These are phyloP conservation scores for Colletotrichum truncatum DNA, from an alignment of 2,329 filamentous ascomycete species.

Conservation along the genomic window DNA sequence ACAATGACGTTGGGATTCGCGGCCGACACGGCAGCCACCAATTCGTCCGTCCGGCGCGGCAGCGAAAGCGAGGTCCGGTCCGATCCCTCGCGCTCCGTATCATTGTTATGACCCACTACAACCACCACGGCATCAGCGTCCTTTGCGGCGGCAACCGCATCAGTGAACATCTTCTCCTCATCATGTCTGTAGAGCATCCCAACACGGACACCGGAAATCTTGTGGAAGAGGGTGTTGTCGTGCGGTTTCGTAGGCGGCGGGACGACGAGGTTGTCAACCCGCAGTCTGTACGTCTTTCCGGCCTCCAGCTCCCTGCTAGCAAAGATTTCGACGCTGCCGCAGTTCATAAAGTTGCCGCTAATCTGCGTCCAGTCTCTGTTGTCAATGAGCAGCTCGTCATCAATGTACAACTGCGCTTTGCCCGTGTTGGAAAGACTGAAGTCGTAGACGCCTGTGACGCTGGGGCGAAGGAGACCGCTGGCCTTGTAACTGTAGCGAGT, in stretches of 20 bases:
- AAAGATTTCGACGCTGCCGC: conserved; percentile 30
- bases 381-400: conserved; percentile 53
- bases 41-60: conserved; percentile 64
- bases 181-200: not conserved
- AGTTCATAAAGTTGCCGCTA: conserved; percentile 40
- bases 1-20: conserved; percentile 68
- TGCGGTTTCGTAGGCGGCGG: conserved; percentile 30
- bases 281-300: conserved; percentile 19
- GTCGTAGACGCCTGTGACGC: conserved; percentile 36
- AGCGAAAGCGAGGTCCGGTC: conserved; percentile 76
- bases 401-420: conserved; percentile 35
- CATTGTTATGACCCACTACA: conserved; percentile 64
- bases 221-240: conserved; percentile 37
- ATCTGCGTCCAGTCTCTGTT: conserved; percentile 55
- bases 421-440: conserved; percentile 37
- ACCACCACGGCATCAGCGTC: conserved; percentile 41
- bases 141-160: not conserved
- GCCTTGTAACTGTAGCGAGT: conserved; percentile 39
- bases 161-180: conserved; percentile 21
- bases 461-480: conserved; percentile 37
- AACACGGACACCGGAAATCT: conserved; percentile 31
- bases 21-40: conserved; percentile 64
- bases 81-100: conserved; percentile 57
- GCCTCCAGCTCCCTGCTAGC: conserved; percentile 13
- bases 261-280: conserved; percentile 33